phyloP scores from a whole-genome alignment of 2,329 filamentous ascomycete species.

The Plectosphaerella plurivora region DNA sequence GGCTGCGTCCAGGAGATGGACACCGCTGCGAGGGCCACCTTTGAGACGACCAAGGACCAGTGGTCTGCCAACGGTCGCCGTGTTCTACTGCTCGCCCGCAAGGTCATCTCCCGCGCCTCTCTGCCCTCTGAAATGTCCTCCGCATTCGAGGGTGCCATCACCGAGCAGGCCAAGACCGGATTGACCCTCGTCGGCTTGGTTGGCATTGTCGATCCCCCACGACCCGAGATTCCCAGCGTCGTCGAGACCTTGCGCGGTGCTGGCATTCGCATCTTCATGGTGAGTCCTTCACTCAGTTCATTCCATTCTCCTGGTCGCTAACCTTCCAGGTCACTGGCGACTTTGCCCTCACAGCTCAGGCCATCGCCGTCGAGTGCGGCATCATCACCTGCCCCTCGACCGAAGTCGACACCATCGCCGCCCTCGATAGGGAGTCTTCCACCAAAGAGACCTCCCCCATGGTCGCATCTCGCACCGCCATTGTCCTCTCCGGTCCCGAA shows the following conservation, averaged over 20 bases:
- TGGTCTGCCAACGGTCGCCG: constrained; percentile 67
- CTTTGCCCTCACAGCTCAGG: constrained; percentile 68
- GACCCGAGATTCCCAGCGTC: constrained; percentile 65
- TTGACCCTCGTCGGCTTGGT: constrained; percentile 70
- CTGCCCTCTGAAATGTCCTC: constrained; percentile 5
- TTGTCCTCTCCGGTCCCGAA: constrained; percentile 63
- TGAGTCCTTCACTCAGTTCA: constrained; percentile 19
- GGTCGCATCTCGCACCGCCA: constrained; percentile 33
- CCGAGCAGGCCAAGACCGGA: constrained; percentile 47
- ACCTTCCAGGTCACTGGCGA: constrained; percentile 62
- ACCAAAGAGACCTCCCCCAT: constrained; percentile 5
- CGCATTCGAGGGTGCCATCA: constrained; percentile 53
- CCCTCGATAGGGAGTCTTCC: constrained; percentile 36
- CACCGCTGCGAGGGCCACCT: constrained; percentile 31
- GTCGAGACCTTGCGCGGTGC: constrained; percentile 64
- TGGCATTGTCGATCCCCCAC: constrained; percentile 74
- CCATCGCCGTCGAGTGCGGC: constrained; percentile 68
- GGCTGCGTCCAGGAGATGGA: constrained; percentile 50
- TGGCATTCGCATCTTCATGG: constrained; percentile 75
- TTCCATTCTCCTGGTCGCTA: not conserved
- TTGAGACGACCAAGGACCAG: constrained; percentile 59
- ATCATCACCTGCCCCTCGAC: constrained; percentile 55
- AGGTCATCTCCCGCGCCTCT: constrained; percentile 38
- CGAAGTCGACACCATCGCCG: constrained; percentile 47
- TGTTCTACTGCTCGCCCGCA: constrained; percentile 63